phyloP scores from a whole-genome alignment of 768 basidiomycete species.

The Phanerochaete carnosa region DNA sequence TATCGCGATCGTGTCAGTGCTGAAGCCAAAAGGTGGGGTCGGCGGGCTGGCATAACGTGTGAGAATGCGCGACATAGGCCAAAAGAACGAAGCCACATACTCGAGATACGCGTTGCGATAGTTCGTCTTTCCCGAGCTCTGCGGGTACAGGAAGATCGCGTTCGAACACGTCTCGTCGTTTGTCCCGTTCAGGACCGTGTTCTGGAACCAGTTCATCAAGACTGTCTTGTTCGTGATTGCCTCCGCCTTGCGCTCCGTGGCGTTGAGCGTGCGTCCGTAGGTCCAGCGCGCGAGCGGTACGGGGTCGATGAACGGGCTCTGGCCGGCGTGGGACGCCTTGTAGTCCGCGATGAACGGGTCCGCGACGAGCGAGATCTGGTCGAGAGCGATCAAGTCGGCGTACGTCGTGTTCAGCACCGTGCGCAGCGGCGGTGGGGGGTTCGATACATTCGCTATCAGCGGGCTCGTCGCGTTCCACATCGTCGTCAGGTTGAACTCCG shows the following conservation, averaged over 20 bases:
- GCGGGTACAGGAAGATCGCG: constrained; percentile 26
- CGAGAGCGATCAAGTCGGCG: constrained; percentile 23
- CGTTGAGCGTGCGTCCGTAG: constrained; percentile 17
- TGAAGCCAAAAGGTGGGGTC: constrained; percentile 22
- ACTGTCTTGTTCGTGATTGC: constrained; percentile 23
- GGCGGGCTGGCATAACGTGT: constrained; percentile 23
- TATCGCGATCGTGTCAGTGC: constrained; percentile 18
- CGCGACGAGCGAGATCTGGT: constrained; percentile 24
- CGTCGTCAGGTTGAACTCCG: constrained; percentile 19
- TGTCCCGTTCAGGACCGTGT: constrained; percentile 12
- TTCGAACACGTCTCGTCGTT: constrained; percentile 23
- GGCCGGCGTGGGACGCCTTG: constrained; percentile 19
- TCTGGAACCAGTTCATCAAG: constrained; percentile 28
- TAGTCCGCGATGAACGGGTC: constrained; percentile 26
- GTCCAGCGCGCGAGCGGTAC: constrained; percentile 25
- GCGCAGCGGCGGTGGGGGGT: constrained; percentile 17
- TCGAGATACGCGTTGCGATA: constrained; percentile 22
- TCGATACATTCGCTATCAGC: constrained; percentile 12
- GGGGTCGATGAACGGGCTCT: constrained; percentile 28
- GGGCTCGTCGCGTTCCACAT: constrained; percentile 22
- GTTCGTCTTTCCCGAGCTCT: constrained; percentile 20
- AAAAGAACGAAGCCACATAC: constrained; percentile 10
- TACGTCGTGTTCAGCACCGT: constrained; percentile 23
- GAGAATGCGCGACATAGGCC: too few species aligned
- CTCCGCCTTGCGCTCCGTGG: constrained; percentile 11